These are phyloP conservation scores for Podospora tetraspora DNA, from an alignment of 495 filamentous ascomycete species.

Conservation along the genomic window DNA sequence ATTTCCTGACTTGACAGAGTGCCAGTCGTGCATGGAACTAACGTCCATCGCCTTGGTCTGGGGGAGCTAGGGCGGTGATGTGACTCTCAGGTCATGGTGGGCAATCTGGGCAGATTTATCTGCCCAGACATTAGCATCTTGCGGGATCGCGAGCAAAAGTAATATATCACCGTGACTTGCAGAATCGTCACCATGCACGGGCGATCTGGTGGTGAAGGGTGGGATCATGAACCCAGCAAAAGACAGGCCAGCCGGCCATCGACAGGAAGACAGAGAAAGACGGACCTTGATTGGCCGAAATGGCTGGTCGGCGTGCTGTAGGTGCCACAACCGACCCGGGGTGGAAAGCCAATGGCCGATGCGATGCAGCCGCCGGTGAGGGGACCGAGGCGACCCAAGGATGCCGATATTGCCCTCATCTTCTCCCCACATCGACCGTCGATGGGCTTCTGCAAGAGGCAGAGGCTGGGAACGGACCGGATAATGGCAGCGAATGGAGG, in stretches of 20 bases:
- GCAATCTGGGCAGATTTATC: background rate
- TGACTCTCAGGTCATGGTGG: background rate
- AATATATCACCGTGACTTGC: constrained; percentile 2
- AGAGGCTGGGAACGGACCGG: constrained; percentile 12
- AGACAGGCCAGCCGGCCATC: background rate
- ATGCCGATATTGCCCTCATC: constrained; percentile 1
- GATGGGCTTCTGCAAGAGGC: constrained; percentile 10
- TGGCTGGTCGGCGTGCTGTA: background rate
- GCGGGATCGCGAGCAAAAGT: background rate
- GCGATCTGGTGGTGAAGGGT: constrained; percentile 1
- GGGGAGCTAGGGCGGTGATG: background rate
- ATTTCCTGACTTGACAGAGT: background rate
- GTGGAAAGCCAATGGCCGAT: constrained; percentile 2
- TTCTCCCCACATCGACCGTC: constrained; percentile 3
- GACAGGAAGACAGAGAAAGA: background rate
- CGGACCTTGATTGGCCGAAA: background rate
- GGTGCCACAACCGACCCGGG: constrained; percentile 1
- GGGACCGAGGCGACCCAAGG: background rate
- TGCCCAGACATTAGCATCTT: background rate
- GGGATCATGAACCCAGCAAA: background rate
- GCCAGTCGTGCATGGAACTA: background rate
- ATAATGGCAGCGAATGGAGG: constrained; percentile 1
- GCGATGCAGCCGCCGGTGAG: constrained; percentile 8
- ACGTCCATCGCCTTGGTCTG: background rate
- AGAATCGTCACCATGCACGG: constrained; percentile 8